Evolutionary conservation across 2,329 filamentous ascomycete genomes (phyloP).

Genomic region (Huntiella decipiens): DNA sequence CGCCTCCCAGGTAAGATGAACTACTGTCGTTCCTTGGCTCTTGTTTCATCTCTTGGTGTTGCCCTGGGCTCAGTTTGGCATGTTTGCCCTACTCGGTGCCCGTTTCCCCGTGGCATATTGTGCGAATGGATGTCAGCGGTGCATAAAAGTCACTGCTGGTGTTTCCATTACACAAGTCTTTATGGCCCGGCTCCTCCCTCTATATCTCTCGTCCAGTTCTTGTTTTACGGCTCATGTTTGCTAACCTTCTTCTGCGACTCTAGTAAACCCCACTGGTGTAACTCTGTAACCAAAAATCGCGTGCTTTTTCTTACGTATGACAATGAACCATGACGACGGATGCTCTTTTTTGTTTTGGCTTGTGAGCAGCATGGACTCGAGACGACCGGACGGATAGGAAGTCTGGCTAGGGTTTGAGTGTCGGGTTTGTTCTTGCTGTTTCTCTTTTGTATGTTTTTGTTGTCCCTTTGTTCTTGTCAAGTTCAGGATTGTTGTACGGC

Average conservation of each 20-base stretch:
- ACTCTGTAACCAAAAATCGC: conserved; percentile 4
- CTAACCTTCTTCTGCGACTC: conserved; percentile 3
- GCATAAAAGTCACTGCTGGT: too few species aligned
- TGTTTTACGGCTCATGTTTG: not conserved
- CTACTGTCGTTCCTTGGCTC: conserved; percentile 2
- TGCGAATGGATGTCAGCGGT: not conserved
- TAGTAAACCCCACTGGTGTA: conserved; percentile 6
- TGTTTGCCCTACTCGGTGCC: too few species aligned
- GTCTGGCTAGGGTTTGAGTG: not conserved
- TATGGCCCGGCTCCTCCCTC: too few species aligned
- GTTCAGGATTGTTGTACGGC: conserved; percentile 11
- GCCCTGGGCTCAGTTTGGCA: not conserved
- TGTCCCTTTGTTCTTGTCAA: conserved; percentile 9
- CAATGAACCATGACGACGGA: conserved; percentile 12
- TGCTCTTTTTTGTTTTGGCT: conserved; percentile 4
- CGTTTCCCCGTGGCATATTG: too few species aligned
- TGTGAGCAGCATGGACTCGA: not conserved
- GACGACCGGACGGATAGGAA: not conserved
- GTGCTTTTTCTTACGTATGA: conserved; percentile 12
- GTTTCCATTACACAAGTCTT: too few species aligned
- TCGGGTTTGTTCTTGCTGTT: not conserved
- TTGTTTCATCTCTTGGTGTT: conserved; percentile 4
- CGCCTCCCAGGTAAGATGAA: conserved; percentile 21
- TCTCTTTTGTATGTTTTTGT: conserved; percentile 3
- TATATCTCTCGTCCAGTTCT: too few species aligned